These are phyloP conservation scores for Senna tora DNA, from an alignment of 306 rosid species.

Conservation along the genomic window DNA sequence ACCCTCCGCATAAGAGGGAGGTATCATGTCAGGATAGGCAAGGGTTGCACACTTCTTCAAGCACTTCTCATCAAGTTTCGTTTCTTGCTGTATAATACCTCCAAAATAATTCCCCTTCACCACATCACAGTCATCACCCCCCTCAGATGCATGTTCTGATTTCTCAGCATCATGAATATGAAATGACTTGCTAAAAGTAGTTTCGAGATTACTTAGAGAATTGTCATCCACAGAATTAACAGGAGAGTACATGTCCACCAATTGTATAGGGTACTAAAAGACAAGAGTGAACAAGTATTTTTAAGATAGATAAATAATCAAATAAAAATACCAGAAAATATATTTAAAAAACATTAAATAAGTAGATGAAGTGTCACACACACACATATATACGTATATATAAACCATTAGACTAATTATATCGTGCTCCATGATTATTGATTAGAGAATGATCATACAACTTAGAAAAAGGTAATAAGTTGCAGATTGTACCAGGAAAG, in stretches of 20 bases:
- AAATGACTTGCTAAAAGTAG: conserved; percentile 46
- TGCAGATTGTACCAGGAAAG: background rate
- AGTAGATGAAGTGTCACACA: too few species aligned
- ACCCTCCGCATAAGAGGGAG: conserved; percentile 44
- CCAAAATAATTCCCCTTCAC: conserved; percentile 26
- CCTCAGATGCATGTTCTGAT: conserved; percentile 34
- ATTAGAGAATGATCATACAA: background rate
- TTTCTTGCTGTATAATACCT: conserved; percentile 20
- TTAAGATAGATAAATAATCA: background rate
- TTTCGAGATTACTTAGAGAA: conserved; percentile 50
- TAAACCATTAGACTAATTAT: background rate
- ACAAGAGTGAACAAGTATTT: background rate
- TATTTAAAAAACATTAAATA: too few species aligned
- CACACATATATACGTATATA: too few species aligned
- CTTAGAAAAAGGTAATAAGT: background rate
- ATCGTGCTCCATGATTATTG: background rate
- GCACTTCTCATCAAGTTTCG: conserved; percentile 32
- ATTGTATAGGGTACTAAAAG: conserved; percentile 46
- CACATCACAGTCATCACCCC: conserved; percentile 18
- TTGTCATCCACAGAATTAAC: conserved; percentile 25
- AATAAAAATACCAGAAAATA: too few species aligned
- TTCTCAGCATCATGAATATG: conserved; percentile 45
- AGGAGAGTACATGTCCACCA: conserved; percentile 60
- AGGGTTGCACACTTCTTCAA: conserved; percentile 48
- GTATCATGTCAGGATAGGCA: conserved; percentile 41